Base-by-base conservation (phyloP, 2,329 filamentous ascomycete species). In the Penicillium sp. region DNA sequence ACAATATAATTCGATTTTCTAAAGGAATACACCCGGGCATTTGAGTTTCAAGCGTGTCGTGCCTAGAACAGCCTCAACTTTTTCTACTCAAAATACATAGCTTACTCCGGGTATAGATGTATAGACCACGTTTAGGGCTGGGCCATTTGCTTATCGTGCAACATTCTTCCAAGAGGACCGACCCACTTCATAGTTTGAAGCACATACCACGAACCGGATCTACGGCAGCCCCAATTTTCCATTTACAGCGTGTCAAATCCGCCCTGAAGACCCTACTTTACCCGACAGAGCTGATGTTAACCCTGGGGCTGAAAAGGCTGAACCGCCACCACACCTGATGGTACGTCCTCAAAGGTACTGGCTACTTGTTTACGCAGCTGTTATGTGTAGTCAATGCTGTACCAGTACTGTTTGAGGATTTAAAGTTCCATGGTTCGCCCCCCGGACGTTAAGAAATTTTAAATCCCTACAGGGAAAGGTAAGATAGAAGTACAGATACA, bases 351-450 rank as follows among this genome's bases (percentile, higher is more conserved):
- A 1, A 6, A 46, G 20, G 57, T 61, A 59, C 27, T 46, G 8
- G 49, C 48, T 59, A 61, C 58, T 46, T 47, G 1, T 6, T 28
- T n/a, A n/a, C 27, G 32, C 37, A 24, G 20, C 27, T 13, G 18
- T 9, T 33, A 25, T n/a, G 6, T 13, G 13, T 32, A 40, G 20
- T 29, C 18, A 47, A 41, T 42, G n/a, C 50, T 24, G 58, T 61
- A 58, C 40, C 32, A 27, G 48, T 57, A 61, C 57, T 60, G 46
- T 52, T 44, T 49, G 54, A 15, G 44, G 38, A 40, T 45, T 37
- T 44, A 41, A 31, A 4, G 28, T 33, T 53, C 55, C 52, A 54
- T 48, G 42, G 49, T 54, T 58, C 51, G 57, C 57, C 52, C 52
- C 52, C 54, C 53, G 28, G 37, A 47, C 31, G 25, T 37, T 38